These are phyloP conservation scores for Leptographium galeiforme DNA, from an alignment of 2,329 filamentous ascomycete species.

Conservation along the genomic window DNA sequence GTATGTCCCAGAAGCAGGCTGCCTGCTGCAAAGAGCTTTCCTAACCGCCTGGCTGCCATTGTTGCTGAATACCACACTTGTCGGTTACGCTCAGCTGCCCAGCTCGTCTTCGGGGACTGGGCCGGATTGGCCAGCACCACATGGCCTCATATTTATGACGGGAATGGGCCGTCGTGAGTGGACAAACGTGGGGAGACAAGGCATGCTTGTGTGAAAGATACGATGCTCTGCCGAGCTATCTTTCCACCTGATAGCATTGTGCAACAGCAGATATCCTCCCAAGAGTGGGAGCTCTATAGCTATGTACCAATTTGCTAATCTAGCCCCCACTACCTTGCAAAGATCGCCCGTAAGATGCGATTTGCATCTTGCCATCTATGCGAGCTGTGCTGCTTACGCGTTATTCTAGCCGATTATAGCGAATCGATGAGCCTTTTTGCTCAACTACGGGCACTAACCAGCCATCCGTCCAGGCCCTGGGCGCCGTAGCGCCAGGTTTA, in stretches of 20 bases:
- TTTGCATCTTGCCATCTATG: not conserved
- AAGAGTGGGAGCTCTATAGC: not conserved
- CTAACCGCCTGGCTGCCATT: not conserved
- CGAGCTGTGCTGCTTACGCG: not conserved
- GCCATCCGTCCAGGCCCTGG: not conserved
- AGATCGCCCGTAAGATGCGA: not conserved
- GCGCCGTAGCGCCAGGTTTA: not conserved
- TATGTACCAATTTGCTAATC: not conserved
- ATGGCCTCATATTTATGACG: not conserved
- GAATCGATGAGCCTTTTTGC: not conserved
- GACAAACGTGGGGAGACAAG: not conserved
- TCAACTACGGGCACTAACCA: too few relatives aligned
- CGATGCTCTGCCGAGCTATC: not conserved
- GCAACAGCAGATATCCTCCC: not conserved
- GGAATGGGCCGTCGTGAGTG: not conserved
- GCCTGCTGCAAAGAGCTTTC: not conserved
- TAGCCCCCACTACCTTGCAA: not conserved
- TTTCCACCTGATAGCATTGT: not conserved
- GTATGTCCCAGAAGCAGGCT: not conserved
- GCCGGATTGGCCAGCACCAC: not conserved
- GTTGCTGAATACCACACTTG: not conserved
- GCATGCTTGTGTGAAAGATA: not conserved
- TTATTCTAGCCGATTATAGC: not conserved
- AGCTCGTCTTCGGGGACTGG: not conserved
- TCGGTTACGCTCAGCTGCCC: not conserved